These are phyloP conservation scores for Claviceps paspali DNA, from an alignment of 2,329 filamentous ascomycete genomes.

Conservation along the genomic window DNA sequence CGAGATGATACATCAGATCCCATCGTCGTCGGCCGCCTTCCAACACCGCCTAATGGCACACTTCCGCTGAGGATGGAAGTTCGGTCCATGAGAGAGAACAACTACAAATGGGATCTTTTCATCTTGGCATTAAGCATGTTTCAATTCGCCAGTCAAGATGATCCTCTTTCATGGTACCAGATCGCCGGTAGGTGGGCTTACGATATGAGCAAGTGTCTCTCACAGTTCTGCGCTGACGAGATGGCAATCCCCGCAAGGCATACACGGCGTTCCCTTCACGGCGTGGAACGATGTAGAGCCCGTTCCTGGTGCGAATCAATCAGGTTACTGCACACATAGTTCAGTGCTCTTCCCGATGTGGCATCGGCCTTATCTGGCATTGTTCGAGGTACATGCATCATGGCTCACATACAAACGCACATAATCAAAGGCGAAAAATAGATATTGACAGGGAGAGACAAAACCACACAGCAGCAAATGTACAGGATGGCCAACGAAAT, in stretches of 20 bases:
- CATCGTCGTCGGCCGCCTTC: conserved; percentile 29
- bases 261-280: conserved; percentile 60
- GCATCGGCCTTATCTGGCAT: conserved; percentile 66
- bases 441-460: conserved; percentile 7
- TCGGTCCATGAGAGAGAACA: conserved; percentile 45
- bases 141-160: conserved; percentile 48
- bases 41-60: conserved; percentile 22
- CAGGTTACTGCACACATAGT: conserved; percentile 64
- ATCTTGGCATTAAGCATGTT: conserved; percentile 60
- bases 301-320: conserved; percentile 33
- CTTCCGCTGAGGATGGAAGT: conserved; percentile 47
- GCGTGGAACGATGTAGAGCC: conserved; percentile 38
- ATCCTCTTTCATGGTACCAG: conserved; percentile 59
- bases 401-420: background rate
- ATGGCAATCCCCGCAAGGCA: conserved; percentile 32
- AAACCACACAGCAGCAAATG: conserved; percentile 20
- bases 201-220: background rate
- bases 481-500: conserved; percentile 24
- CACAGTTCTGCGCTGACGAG: background rate
- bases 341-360: conserved; percentile 65
- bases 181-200: conserved; percentile 46
- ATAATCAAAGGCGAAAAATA: background rate
- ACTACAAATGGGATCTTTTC: conserved; percentile 61
- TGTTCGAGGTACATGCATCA: conserved; percentile 33
- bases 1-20: conserved; percentile 20